Evolutionary conservation across 208 protist species (phyloP), one percentile per base, ranked within the genome.

Genomic region (Leishmania amazonensis): DNA sequence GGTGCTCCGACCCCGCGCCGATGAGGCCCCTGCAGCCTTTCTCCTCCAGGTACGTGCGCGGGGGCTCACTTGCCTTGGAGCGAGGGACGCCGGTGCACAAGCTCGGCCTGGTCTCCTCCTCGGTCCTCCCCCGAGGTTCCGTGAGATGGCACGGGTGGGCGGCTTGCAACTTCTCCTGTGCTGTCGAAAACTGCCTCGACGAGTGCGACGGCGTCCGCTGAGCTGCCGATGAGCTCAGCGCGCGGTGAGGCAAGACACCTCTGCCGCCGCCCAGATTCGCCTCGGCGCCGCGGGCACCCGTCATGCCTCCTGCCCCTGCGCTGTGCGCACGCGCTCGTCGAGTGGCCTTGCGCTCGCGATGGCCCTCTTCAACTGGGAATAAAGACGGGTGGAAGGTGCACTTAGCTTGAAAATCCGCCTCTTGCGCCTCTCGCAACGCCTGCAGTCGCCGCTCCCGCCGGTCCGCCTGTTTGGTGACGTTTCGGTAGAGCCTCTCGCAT

Each of bases 21-120:
- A 91, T 81, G 24, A 89, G 87, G 19, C 85, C 88, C 42, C 85
- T 82, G 85, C 91, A 91, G 15, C 83, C 76, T 45, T 81, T 85
- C 67, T 87, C 83, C 75, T 90, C 86, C 40, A 88, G 74, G 75
- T 88, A 84, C 21, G 70, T 67, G 71, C 76, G 80, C 45, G 88
- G 88, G 40, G 86, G 81, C 42, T 75, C 65, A 49, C 81, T 74
- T 51, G 82, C 58, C 45, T 83, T 85, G 42, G 79, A 84, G 13
- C 68, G 77, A n/a, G 79, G 79, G 15, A 83, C 70, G 35, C 78
- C 31, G 31, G 74, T 53, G 47, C 57, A 74, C 19, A 78, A 74
- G 40, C 53, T 42, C 24, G 72, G 65, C 24, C 73, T 54, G 2
- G 13, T 64, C 68, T 80, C 82, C 60, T 88, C 85, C 54, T 72